phyloP scores from a whole-genome alignment of 805 yeast genomes.

The Maudiozyma pseudohumilis region DNA sequence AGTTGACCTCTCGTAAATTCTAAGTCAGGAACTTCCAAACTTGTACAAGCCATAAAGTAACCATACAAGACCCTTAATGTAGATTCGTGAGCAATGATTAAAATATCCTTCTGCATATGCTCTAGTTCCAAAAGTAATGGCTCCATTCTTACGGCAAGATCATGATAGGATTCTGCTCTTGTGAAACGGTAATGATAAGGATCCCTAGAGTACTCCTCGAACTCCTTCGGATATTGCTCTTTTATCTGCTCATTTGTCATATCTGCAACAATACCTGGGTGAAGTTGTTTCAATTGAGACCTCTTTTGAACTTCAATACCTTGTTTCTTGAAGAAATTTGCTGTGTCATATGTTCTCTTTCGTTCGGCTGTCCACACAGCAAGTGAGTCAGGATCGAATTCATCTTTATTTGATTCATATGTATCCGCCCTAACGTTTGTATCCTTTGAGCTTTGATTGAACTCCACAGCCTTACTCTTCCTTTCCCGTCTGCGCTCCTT shows the following conservation, averaged over 20 bases:
- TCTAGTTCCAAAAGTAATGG: slow-evolving; percentile 91
- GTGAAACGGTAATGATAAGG: slow-evolving; percentile 92
- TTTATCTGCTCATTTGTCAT: slow-evolving; percentile 52
- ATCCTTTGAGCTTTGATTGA: neutral
- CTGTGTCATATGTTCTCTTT: slow-evolving; percentile 71
- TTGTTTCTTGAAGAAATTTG: slow-evolving; percentile 50
- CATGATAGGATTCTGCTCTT: slow-evolving; percentile 92
- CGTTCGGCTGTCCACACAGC: slow-evolving; percentile 92
- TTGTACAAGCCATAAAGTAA: slow-evolving; percentile 84
- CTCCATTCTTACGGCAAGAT: slow-evolving; percentile 87
- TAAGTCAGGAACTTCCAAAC: slow-evolving; percentile 73
- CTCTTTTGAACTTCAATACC: slow-evolving; percentile 65
- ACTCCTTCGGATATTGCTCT: slow-evolving; percentile 58
- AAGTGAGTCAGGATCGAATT: slow-evolving; percentile 3
- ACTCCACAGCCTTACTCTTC: neutral
- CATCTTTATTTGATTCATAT: neutral
- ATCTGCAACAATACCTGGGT: slow-evolving; percentile 81
- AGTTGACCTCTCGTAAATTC: slow-evolving; percentile 73
- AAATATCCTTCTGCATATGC: slow-evolving; percentile 74
- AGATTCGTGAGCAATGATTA: slow-evolving; percentile 89
- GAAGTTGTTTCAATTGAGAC: slow-evolving; percentile 74
- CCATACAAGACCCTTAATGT: slow-evolving; percentile 86
- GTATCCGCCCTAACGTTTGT: neutral
- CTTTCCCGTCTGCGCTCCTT: slow-evolving; percentile 19
- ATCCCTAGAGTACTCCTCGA: slow-evolving; percentile 52